Evolutionary conservation across 768 basidiomycete species (phyloP), one percentile per base, ranked within the genome.

Genomic region (Pholiota conissans): DNA sequence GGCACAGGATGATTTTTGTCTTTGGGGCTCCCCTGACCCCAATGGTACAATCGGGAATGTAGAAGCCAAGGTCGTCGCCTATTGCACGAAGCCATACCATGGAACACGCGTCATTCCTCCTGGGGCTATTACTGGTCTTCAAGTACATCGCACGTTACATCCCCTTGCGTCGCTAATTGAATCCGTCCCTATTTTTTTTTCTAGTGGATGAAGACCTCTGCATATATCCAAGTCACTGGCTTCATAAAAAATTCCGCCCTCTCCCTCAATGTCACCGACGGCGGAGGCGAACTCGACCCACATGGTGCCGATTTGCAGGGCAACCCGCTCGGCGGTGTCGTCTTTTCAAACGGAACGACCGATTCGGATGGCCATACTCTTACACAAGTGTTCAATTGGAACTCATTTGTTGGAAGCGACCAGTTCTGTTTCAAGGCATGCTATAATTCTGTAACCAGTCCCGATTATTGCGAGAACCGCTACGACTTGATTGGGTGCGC

Each of bases 51-150:
- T 93, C 29, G 87, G 81, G 18, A 80, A 89, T 56, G 83, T 83
- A 2, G 92, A 94, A 69, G 86, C 81, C 37, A 76, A 85, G 66
- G 87, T 84, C 69, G 85, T 93, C 3, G 84, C 90, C 1, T 94
- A 85, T 83, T 95, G 91, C 70, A 84, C 84, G 16, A 84, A 87
- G 66, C 79, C 80, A 1, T 85, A 84, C 3, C 83, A 81, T 52
- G 91, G 92, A 2, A 83, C 88, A 1, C 86, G 91, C 57, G 65
- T 87, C 54, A 89, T 93, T 32, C 89, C 89, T 8, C 72, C 69
- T 0, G 87, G 86, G 20, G 77, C 89, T 11, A 70, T 93, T 18
- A 71, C 72, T 2, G 90, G 88, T 18, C 79, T 90, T 0, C 90
- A 93, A 71, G 78, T 82, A 69, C 79, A 8, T 40, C 9, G n/a